Percentiles rank a stretch among this genome's conserved stretches.
Evolutionary conservation across 352 stramenopile genomes (phyloP).

Genomic region (Globisporangium spiculum): DNA sequence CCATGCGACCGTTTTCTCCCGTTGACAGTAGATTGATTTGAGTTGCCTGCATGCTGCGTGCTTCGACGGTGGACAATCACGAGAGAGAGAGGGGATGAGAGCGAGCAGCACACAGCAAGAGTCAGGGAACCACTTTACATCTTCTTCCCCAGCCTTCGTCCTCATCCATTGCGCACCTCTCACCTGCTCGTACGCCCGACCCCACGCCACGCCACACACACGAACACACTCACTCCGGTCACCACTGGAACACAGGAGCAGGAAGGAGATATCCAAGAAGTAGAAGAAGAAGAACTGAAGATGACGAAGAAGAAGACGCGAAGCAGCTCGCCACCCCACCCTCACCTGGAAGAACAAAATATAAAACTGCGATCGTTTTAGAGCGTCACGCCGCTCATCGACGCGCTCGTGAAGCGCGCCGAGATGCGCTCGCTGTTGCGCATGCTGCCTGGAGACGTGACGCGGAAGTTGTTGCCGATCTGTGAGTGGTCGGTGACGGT

Average conservation of each 20-base stretch:
- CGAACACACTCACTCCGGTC: neutral
- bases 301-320: constrained; percentile 2
- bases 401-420: constrained; percentile 16
- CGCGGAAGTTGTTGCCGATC: constrained; percentile 6
- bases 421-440: constrained; percentile 17
- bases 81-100: neutral
- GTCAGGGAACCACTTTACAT: neutral
- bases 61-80: neutral
- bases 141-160: neutral
- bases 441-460: constrained; percentile 17
- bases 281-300: neutral
- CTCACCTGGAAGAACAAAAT: constrained; percentile 4
- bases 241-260: neutral
- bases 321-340: neutral
- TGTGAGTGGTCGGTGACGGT: constrained; percentile 10
- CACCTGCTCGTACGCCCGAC: neutral
- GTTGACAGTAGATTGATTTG: neutral
- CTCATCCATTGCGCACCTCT: neutral
- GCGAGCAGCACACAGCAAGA: neutral
- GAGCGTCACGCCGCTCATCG: constrained; percentile 19
- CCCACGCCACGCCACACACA: constrained; percentile 8
- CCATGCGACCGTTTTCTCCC: neutral
- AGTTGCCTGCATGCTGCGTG: neutral
- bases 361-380: constrained; percentile 14
- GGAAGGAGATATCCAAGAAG: constrained; percentile 2